Conservation (phyloP, 2,329 filamentous ascomycete species). For the Tolypocladium ovalisporum region DNA sequence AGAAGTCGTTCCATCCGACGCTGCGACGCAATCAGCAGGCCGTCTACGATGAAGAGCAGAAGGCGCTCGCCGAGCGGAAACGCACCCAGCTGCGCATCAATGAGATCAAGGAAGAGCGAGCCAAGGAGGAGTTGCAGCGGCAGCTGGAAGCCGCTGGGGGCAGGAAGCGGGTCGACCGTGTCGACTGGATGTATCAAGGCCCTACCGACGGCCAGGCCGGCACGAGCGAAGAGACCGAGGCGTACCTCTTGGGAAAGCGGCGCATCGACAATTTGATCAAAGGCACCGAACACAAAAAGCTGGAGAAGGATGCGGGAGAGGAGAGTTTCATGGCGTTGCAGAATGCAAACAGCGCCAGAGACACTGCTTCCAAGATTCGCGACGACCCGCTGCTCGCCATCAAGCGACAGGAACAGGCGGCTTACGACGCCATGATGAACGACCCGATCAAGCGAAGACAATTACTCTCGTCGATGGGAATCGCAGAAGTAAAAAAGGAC, state of each 20-base stretch:
- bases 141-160: constrained; percentile 85
- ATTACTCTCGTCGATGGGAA: constrained; percentile 53
- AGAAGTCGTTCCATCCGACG: constrained; percentile 90
- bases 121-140: constrained; percentile 81
- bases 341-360: constrained; percentile 62
- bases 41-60: constrained; percentile 87
- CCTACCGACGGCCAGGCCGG: constrained; percentile 68
- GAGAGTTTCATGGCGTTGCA: constrained; percentile 51
- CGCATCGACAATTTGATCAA: constrained; percentile 76
- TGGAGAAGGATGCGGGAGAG: constrained; percentile 62
- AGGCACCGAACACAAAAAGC: constrained; percentile 66
- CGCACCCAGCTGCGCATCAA: constrained; percentile 83
- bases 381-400: constrained; percentile 90
- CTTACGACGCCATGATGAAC: constrained; percentile 71
- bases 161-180: constrained; percentile 65
- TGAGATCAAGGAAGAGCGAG: constrained; percentile 87
- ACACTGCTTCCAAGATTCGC: constrained; percentile 76
- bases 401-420: constrained; percentile 80
- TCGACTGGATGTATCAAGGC: constrained; percentile 98
- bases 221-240: constrained; percentile 81
- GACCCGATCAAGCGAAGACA: constrained; percentile 59
- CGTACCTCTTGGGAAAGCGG: constrained; percentile 84
- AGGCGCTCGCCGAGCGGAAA: constrained; percentile 89
- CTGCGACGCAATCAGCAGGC: constrained; percentile 82
- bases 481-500: constrained; percentile 35